Evolutionary conservation across 768 basidiomycete genomes (phyloP).

Genomic region (Inosperma sp.): DNA sequence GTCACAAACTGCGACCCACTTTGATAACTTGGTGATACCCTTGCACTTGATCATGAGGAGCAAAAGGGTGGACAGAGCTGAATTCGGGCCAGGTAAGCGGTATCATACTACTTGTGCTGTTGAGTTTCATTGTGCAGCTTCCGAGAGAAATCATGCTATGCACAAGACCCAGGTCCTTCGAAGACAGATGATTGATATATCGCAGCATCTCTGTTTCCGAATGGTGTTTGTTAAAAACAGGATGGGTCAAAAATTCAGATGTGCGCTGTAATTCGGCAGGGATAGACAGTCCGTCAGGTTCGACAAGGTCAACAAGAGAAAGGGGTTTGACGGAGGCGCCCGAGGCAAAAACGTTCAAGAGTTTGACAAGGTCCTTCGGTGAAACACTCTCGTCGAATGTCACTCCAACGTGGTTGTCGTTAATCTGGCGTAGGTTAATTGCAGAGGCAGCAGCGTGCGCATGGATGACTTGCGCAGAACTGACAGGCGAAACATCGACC

Average conservation of each 20-base stretch:
- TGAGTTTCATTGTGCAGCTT: conserved; percentile 97
- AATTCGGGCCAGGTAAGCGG: conserved; percentile 95
- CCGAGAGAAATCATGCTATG: conserved; percentile 97
- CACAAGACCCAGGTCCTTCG: conserved; percentile 90
- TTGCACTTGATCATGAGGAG: conserved; percentile 79
- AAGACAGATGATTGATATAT: conserved; percentile 89
- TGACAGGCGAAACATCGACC: conserved; percentile 61
- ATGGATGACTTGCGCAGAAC: conserved; percentile 62
- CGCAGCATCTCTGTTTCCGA: conserved; percentile 99
- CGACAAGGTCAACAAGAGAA: conserved; percentile 44
- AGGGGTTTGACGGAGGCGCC: conserved; percentile 50
- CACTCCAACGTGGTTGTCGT: conserved; percentile 73
- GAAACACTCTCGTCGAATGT: conserved; percentile 91
- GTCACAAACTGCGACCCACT: conserved; percentile 44
- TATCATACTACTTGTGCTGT: conserved; percentile 97
- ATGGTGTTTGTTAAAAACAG: conserved; percentile 95
- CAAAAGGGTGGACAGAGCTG: conserved; percentile 87
- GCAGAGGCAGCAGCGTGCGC: conserved; percentile 53
- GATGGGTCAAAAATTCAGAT: conserved; percentile 73
- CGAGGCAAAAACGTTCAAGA: conserved; percentile 78
- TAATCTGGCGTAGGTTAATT: conserved; percentile 83
- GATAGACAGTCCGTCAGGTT: conserved; percentile 43
- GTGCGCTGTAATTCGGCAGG: conserved; percentile 54
- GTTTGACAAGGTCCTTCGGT: conserved; percentile 63
- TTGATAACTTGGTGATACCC: conserved; percentile 83